phyloP scores from a whole-genome alignment of 2,329 filamentous ascomycete species.

The Xylariales sp. region DNA sequence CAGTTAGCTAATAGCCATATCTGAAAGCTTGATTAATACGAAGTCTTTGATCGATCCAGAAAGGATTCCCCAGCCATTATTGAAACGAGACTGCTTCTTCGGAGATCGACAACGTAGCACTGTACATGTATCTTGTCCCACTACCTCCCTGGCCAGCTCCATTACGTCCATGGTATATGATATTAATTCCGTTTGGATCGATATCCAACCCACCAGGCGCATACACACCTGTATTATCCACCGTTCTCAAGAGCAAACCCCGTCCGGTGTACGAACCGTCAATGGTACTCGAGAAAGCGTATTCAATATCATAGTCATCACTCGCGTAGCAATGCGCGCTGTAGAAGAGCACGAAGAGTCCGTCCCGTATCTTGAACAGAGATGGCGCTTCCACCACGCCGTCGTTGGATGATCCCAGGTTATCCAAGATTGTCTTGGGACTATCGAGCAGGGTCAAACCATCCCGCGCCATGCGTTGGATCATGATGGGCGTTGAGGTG shows the following conservation, averaged over 20 bases:
- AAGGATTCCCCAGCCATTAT: too few species aligned
- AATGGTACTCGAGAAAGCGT: slow-evolving; percentile 26
- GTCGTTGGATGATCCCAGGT: slow-evolving; percentile 22
- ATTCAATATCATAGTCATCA: slow-evolving; percentile 29
- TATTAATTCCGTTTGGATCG: slow-evolving; percentile 22
- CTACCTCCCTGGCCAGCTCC: neutral
- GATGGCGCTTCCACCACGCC: slow-evolving; percentile 26
- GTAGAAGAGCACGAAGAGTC: slow-evolving; percentile 25
- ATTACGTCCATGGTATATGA: slow-evolving; percentile 25
- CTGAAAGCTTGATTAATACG: too few species aligned
- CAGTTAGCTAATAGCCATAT: too few species aligned
- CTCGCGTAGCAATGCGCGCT: slow-evolving; percentile 27
- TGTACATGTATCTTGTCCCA: neutral
- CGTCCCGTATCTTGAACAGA: slow-evolving; percentile 22
- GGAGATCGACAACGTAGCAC: neutral
- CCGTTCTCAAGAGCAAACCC: slow-evolving; percentile 24
- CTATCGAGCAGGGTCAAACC: slow-evolving; percentile 20
- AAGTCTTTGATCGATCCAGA: too few species aligned
- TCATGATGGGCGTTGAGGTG: slow-evolving; percentile 24
- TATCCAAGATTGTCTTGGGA: slow-evolving; percentile 23
- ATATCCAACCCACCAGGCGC: slow-evolving; percentile 27
- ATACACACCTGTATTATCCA: slow-evolving; percentile 22
- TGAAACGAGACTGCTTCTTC: neutral
- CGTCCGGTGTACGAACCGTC: slow-evolving; percentile 23
- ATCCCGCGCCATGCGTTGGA: slow-evolving; percentile 25